Evolutionary conservation across 768 basidiomycete genomes (phyloP), one percentile per base, ranked within the genome.

Genomic region (Cyclocybe cylindracea): DNA sequence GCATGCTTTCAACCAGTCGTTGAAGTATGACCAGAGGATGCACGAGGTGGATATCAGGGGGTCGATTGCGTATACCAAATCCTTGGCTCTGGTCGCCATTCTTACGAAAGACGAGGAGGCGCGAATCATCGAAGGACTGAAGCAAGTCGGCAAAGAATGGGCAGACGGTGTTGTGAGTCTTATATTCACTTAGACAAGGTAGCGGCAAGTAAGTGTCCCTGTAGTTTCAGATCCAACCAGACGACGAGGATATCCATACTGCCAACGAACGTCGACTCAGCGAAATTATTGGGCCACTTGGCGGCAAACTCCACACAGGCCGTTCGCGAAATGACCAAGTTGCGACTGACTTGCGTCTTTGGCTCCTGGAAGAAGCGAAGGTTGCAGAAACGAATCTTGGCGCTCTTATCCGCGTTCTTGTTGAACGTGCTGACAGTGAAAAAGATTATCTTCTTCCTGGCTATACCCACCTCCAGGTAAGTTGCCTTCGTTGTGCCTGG

Each of bases 181-280:
- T 46, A 39, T 18, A 34, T 32, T 44, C 32, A 48, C 24, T 34
- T 42, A 36, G 39, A 36, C n/a, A 37, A 46, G 24, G 34, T 33
- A 24, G 5, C 18, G 18, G 33, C 44, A 24, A 18, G 19, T 55
- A 31, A 53, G 32, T 44, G 11, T 29, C 36, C 18, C 9, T 32
- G 10, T 61, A 95, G 89, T 99, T 99, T 65, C 66, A 73, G 50
- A 71, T 85, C 31, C 76, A 87, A 54, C 75, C 83, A n/a, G 94
- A 96, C 60, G 97, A 99, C 61, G 97, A 99, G 64, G 97, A 99
- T 64, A 98, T 99, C 53, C 96, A 98, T 68, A 99, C 97, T 10
- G 97, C 97, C 48, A 99, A 98, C 63, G 97, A 99, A 67, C 85
- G 97, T 42, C 83, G 97, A 38, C 70, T 99, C 58, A 91, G 86